Conservation (phyloP, 192 early-diverging fungal genomes). For the Mortierella hygrophila region DNA sequence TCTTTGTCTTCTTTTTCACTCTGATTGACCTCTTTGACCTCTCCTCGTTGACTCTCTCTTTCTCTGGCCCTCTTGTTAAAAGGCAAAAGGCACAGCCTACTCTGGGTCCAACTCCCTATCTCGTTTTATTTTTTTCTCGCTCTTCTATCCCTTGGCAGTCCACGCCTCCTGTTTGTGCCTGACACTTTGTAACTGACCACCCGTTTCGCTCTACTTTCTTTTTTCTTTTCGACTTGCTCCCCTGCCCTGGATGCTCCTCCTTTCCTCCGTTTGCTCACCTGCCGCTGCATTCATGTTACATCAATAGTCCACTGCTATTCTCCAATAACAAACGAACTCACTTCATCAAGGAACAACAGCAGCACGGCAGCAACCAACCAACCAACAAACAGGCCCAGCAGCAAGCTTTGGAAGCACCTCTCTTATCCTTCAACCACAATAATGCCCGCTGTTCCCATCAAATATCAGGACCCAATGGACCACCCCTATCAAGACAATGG, state of each 20-base stretch:
- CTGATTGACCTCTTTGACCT: constrained; percentile 13
- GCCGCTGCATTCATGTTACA: neutral
- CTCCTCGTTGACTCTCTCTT: neutral
- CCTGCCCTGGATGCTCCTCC: neutral
- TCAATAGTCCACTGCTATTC: neutral
- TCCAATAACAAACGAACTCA: neutral
- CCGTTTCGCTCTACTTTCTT: neutral
- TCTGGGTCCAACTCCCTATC: neutral
- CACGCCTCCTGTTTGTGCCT: constrained; percentile 2
- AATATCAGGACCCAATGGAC: constrained; percentile 25
- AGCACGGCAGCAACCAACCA: neutral
- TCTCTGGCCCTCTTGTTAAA: neutral
- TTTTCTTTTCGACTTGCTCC: neutral
- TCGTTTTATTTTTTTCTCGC: neutral
- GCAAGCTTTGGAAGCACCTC: neutral
- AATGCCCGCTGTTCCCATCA: constrained; percentile 29
- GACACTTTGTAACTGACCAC: neutral
- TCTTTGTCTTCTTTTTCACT: neutral
- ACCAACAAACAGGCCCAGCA: neutral
- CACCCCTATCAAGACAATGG: constrained; percentile 15
- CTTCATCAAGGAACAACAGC: neutral
- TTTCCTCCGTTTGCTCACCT: neutral
- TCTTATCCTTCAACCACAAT: neutral
- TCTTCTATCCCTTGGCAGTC: neutral
- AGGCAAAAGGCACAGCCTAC: neutral